Evolutionary conservation across 176 grass and related monocot species (phyloP).

Genomic region (Chrysopogon serrulatus): DNA sequence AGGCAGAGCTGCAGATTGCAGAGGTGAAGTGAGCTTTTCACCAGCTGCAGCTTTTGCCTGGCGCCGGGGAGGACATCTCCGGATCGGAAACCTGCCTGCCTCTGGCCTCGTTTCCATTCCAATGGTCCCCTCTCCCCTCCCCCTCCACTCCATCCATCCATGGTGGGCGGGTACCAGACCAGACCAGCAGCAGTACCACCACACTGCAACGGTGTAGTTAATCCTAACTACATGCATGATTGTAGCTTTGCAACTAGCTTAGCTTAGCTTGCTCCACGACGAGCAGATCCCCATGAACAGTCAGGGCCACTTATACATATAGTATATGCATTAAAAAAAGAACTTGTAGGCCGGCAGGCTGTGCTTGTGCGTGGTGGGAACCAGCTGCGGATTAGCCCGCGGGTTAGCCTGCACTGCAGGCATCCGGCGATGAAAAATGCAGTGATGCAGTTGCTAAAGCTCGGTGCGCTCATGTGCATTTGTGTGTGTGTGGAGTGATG

Average conservation of each 20-base stretch:
- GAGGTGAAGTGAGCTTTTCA: constrained; percentile 36
- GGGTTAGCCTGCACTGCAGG: not conserved
- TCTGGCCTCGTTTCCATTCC: constrained; percentile 28
- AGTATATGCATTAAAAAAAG: not conserved
- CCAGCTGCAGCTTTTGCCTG: constrained; percentile 51
- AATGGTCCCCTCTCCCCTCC: constrained; percentile 6
- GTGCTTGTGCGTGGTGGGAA: constrained; percentile 36
- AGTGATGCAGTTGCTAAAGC: constrained; percentile 14
- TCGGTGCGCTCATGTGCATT: constrained; percentile 27
- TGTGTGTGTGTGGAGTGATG: constrained; percentile 6
- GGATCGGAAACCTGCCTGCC: constrained; percentile 40
- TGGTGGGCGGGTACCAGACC: not conserved
- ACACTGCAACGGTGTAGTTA: constrained; percentile 12
- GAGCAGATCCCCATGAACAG: constrained; percentile 34
- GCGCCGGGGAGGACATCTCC: constrained; percentile 33
- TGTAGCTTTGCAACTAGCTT: constrained; percentile 31
- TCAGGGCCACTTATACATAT: not conserved
- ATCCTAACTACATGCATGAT: constrained; percentile 17
- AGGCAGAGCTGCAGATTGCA: not conserved
- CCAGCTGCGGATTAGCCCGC: constrained; percentile 16
- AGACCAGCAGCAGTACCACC: not conserved
- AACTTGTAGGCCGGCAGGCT: not conserved
- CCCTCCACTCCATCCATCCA: not conserved
- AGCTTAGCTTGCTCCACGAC: not conserved
- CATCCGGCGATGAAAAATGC: constrained; percentile 1